These are phyloP conservation scores for Citrullus mucosospermus DNA, from an alignment of 306 rosid species.

Conservation along the genomic window DNA sequence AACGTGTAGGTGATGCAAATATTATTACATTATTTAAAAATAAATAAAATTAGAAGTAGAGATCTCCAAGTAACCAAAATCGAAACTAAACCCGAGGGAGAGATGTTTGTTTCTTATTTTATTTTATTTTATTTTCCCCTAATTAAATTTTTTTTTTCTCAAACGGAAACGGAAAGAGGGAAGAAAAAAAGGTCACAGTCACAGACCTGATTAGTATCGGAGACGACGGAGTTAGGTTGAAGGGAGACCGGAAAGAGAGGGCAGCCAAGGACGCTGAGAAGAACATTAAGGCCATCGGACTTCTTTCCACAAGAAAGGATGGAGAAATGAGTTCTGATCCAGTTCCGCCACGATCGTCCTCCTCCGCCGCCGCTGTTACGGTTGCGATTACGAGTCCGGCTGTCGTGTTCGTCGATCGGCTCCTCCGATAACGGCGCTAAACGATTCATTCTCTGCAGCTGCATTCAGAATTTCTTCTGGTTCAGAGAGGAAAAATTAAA, in stretches of 20 bases:
- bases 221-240: slow-evolving; percentile 15
- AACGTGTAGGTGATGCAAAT: too few species aligned
- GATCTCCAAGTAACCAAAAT: not conserved
- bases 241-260: slow-evolving; percentile 77
- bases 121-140: not conserved
- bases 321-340: slow-evolving; percentile 70
- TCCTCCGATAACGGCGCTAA: slow-evolving; percentile 86
- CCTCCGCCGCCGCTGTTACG: slow-evolving; percentile 18
- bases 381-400: not conserved
- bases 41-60: too few species aligned
- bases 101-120: not conserved
- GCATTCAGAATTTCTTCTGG: not conserved
- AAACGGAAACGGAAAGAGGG: not conserved
- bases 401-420: slow-evolving; percentile 56
- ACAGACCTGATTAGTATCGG: slow-evolving; percentile 43
- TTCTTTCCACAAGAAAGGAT: slow-evolving; percentile 41
- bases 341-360: slow-evolving; percentile 67
- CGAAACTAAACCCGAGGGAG: not conserved
- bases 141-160: not conserved
- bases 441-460: slow-evolving; percentile 35
- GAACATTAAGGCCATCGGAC: slow-evolving; percentile 61
- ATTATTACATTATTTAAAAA: too few species aligned
- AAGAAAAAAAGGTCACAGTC: not conserved
- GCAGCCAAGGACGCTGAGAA: slow-evolving; percentile 80
- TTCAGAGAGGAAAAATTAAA: not conserved